These are phyloP conservation scores for Lindgomyces ingoldianus DNA, from an alignment of 495 filamentous ascomycete species.

Conservation along the genomic window DNA sequence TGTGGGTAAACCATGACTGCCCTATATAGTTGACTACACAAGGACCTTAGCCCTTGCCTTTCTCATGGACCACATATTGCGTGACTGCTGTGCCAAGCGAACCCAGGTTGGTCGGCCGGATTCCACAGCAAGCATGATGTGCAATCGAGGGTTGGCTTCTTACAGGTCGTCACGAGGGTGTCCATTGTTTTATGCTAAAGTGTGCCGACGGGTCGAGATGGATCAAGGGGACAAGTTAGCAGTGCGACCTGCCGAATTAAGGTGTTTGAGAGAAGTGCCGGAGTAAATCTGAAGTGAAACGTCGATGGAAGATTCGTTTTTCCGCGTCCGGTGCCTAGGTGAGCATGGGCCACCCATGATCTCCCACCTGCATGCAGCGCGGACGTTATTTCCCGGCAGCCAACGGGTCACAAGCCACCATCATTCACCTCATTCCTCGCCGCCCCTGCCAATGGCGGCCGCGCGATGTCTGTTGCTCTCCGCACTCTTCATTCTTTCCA, in stretches of 20 bases:
- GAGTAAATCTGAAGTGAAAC: not conserved
- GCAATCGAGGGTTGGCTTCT: conserved; percentile 10
- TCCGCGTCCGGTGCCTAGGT: not conserved
- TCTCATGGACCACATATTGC: conserved; percentile 10
- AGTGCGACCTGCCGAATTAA: conserved; percentile 18
- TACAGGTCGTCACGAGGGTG: conserved; percentile 29
- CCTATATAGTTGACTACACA: conserved; percentile 33
- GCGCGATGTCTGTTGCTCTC: not conserved
- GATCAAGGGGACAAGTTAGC: not conserved
- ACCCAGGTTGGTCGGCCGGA: conserved; percentile 14
- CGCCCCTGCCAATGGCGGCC: conserved; percentile 8
- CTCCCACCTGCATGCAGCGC: too few species aligned
- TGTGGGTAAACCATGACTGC: conserved; percentile 22
- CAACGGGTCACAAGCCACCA: conserved; percentile 13
- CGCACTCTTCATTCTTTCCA: not conserved
- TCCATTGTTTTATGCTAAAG: conserved; percentile 25
- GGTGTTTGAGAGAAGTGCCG: conserved; percentile 9
- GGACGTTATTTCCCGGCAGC: conserved; percentile 8
- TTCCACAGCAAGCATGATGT: conserved; percentile 11
- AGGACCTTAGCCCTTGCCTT: conserved; percentile 29
- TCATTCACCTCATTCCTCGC: conserved; percentile 14
- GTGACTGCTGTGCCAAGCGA: conserved; percentile 8
- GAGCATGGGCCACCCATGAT: conserved; percentile 14
- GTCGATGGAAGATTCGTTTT: not conserved
- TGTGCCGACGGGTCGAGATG: not conserved